Conservation (phyloP, 179 eudicot genomes). For the Amaranthus tricolor region DNA sequence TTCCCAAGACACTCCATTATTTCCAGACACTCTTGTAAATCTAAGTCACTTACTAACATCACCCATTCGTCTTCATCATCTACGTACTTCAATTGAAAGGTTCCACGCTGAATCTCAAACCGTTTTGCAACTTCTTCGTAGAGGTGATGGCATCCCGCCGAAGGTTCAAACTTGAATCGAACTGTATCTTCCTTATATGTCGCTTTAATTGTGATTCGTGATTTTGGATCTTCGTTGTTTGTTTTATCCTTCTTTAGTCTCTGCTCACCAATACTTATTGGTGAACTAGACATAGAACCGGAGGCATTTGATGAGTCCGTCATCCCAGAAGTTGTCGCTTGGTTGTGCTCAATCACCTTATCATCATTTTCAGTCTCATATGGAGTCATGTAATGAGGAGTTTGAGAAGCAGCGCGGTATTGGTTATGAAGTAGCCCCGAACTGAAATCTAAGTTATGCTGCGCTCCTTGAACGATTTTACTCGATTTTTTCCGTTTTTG, state of each 20-base stretch:
- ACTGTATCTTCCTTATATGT: slow-evolving; percentile 66
- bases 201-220: slow-evolving; percentile 65
- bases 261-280: slow-evolving; percentile 29
- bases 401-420: slow-evolving; percentile 18
- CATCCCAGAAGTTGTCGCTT: slow-evolving; percentile 63
- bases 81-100: slow-evolving; percentile 80
- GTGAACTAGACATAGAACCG: slow-evolving; percentile 63
- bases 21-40: slow-evolving; percentile 81
- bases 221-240: slow-evolving; percentile 33
- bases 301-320: slow-evolving; percentile 67
- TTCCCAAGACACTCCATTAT: slow-evolving; percentile 63
- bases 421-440: slow-evolving; percentile 17
- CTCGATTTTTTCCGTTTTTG: slow-evolving; percentile 17
- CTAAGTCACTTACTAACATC: slow-evolving; percentile 70
- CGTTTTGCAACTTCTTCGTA: slow-evolving; percentile 74
- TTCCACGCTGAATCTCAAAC: slow-evolving; percentile 54
- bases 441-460: slow-evolving; percentile 26
- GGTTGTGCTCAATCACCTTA: slow-evolving; percentile 41
- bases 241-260: slow-evolving; percentile 22
- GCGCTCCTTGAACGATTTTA: slow-evolving; percentile 17
- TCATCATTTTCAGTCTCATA: slow-evolving; percentile 34
- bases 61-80: slow-evolving; percentile 98
- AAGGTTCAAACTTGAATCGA: slow-evolving; percentile 69
- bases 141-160: slow-evolving; percentile 52
- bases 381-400: slow-evolving; percentile 21